phyloP scores from a whole-genome alignment of 306 rosid species.

The Gynostemma pentaphyllum region DNA sequence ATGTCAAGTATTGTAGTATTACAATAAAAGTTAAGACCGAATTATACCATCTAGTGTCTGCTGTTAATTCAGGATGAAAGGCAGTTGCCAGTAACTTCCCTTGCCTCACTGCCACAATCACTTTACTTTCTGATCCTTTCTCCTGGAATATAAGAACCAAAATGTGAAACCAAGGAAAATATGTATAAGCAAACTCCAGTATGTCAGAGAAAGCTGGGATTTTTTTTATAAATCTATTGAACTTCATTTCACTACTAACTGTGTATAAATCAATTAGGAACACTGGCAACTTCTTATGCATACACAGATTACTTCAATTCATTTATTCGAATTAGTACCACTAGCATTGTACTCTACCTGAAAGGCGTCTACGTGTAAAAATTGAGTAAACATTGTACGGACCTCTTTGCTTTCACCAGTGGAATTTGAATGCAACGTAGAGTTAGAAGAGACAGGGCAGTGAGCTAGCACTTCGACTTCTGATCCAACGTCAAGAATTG shows the following conservation, averaged over 20 bases:
- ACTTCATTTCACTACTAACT: neutral
- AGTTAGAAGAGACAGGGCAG: constrained; percentile 34
- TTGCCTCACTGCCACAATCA: constrained; percentile 88
- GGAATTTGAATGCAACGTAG: constrained; percentile 22
- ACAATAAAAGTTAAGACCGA: neutral
- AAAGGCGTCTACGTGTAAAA: neutral
- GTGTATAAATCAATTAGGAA: no score
- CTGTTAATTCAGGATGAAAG: constrained; percentile 94
- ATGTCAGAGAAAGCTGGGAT: no score
- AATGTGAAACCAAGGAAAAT: constrained; percentile 9
- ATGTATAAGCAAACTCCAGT: neutral
- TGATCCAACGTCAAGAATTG: constrained; percentile 84
- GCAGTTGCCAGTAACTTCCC: constrained; percentile 81
- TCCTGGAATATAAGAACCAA: constrained; percentile 38
- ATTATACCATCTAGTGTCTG: constrained; percentile 81
- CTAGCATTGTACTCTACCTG: no score
- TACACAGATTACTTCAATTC: neutral
- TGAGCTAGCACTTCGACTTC: constrained; percentile 77
- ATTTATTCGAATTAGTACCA: neutral
- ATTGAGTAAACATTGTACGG: constrained; percentile 8
- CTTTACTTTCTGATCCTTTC: constrained; percentile 38
- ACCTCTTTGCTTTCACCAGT: constrained; percentile 44
- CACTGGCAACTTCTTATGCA: neutral
- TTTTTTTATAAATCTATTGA: neutral
- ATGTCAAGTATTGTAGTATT: neutral